Evolutionary conservation across 179 eudicot genomes (phyloP).

Genomic region (Pouteria campechiana): DNA sequence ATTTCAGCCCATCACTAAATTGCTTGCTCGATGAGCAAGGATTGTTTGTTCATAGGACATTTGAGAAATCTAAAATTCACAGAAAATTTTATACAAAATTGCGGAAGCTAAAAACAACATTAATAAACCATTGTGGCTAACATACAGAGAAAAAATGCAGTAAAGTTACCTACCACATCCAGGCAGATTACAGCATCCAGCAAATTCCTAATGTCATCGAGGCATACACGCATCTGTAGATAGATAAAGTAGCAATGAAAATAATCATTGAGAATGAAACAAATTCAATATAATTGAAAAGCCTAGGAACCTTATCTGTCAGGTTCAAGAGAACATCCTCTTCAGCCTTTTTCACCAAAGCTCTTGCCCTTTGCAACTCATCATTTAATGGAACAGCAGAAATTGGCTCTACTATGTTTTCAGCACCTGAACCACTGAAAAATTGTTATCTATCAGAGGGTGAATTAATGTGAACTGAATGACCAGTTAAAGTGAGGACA

Average conservation of each 20-base stretch:
- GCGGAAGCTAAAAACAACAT: too few species aligned
- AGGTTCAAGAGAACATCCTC: conserved; percentile 71
- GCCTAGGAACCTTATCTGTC: conserved; percentile 58
- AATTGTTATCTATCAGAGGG: conserved; percentile 11
- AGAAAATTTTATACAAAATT: too few species aligned
- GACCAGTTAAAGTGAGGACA: not conserved
- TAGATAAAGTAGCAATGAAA: conserved; percentile 7
- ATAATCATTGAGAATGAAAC: not conserved
- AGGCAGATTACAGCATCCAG: conserved; percentile 48
- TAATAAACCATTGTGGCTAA: too few species aligned
- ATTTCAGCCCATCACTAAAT: too few species aligned
- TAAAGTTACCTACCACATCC: conserved; percentile 57
- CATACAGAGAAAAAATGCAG: too few species aligned
- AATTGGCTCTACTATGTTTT: conserved; percentile 77
- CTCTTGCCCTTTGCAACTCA: conserved; percentile 78
- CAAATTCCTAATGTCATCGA: conserved; percentile 46
- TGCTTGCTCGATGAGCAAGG: too few species aligned
- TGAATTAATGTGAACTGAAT: not conserved
- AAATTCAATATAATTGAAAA: not conserved
- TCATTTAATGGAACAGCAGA: conserved; percentile 92
- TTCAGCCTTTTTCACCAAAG: conserved; percentile 69
- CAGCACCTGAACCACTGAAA: conserved; percentile 76
- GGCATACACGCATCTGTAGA: conserved; percentile 64
- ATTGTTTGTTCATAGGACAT: too few species aligned
- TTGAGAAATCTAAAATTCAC: not conserved